phyloP scores from a whole-genome alignment of 116 monocot species.

The Zostera marina region DNA sequence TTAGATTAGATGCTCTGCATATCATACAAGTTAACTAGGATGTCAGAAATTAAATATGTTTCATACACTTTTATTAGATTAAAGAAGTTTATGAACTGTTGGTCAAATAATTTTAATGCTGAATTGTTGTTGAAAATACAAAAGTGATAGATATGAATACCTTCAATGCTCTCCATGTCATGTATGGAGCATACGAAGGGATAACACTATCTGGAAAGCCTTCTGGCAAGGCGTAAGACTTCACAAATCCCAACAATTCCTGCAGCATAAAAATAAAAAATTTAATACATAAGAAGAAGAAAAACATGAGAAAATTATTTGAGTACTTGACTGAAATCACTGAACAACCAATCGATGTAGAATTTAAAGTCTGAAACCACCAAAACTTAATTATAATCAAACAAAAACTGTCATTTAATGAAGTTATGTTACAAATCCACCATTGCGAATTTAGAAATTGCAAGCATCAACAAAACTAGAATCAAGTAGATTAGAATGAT shows the following conservation, averaged over 20 bases:
- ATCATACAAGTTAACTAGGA: neutral
- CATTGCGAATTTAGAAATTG: neutral
- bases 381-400: neutral
- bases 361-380: neutral
- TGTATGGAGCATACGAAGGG: slow-evolving; percentile 97
- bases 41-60: neutral
- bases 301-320: neutral
- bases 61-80: neutral
- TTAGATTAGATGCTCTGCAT: too few species aligned
- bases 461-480: neutral
- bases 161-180: slow-evolving; percentile 99
- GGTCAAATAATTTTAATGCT: too few species aligned
- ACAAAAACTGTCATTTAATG: neutral
- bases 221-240: slow-evolving; percentile 94
- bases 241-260: slow-evolving; percentile 78
- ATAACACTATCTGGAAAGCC: slow-evolving; percentile 97
- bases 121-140: too few species aligned
- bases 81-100: neutral
- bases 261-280: slow-evolving; percentile 11
- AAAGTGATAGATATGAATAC: slow-evolving; percentile 9
- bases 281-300: neutral
- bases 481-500: neutral
- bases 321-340: neutral
- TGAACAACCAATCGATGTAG: neutral
- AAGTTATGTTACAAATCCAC: neutral